phyloP scores from a whole-genome alignment of 2,329 filamentous ascomycete genomes.

The Cadophora malorum region DNA sequence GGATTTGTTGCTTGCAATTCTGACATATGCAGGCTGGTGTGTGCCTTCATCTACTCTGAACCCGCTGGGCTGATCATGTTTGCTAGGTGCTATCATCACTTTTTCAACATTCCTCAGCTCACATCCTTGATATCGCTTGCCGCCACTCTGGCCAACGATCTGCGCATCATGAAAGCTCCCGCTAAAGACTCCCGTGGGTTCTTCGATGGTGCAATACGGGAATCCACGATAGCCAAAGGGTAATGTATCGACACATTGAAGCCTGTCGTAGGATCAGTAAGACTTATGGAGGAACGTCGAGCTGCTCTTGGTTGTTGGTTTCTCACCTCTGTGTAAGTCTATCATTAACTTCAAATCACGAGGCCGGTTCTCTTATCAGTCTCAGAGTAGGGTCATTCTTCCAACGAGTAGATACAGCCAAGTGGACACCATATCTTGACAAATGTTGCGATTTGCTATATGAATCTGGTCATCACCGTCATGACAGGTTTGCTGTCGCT shows the following conservation, averaged over 20 bases:
- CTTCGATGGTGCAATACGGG: constrained; percentile 20
- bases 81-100: constrained; percentile 31
- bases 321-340: constrained; percentile 29
- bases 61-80: not conserved
- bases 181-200: constrained; percentile 6
- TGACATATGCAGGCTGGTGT: constrained; percentile 34
- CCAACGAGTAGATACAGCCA: constrained; percentile 28
- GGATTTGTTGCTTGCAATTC: constrained; percentile 27
- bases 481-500: constrained; percentile 25
- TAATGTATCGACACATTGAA: not conserved
- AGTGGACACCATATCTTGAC: constrained; percentile 30
- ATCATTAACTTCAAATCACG: not conserved
- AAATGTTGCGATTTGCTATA: constrained; percentile 31
- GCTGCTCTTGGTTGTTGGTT: constrained; percentile 32
- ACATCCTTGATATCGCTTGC: constrained; percentile 28
- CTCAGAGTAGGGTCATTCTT: constrained; percentile 28
- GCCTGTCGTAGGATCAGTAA: not conserved
- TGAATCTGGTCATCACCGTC: not conserved
- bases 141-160: constrained; percentile 28
- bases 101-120: constrained; percentile 26
- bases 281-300: constrained; percentile 30
- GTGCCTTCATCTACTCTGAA: not conserved
- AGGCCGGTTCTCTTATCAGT: not conserved
- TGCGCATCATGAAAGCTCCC: constrained; percentile 26
- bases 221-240: not conserved